Conservation (phyloP, 805 yeast genomes). For the Wickerhamomyces hampshirensis region DNA sequence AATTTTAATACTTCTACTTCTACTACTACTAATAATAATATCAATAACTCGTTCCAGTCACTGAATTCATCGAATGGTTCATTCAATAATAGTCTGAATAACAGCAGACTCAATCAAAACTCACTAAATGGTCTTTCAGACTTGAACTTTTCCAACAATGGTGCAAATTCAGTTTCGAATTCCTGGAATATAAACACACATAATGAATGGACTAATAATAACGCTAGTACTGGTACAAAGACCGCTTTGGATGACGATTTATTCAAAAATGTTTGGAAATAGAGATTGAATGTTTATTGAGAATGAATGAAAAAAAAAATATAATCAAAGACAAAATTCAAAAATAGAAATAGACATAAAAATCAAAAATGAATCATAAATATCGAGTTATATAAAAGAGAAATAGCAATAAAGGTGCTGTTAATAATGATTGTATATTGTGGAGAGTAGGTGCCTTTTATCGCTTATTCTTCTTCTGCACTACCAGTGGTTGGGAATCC, state of each 20-base stretch:
- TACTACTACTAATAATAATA: constrained; percentile 4
- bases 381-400: no score
- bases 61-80: constrained; percentile 7
- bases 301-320: neutral
- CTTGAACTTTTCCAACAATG: neutral
- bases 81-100: constrained; percentile 12
- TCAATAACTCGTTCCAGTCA: constrained; percentile 6
- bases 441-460: no score
- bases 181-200: no score
- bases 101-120: constrained; percentile 5
- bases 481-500: constrained; percentile 95
- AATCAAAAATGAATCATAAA: neutral
- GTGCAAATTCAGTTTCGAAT: no score
- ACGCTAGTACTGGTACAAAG: no score
- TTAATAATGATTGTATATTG: no score
- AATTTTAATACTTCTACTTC: constrained; percentile 12
- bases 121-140: constrained; percentile 4
- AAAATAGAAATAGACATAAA: no score
- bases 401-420: no score
- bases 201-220: no score
- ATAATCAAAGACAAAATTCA: no score
- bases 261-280: constrained; percentile 64
- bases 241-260: constrained; percentile 57
- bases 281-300: neutral
- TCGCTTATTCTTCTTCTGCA: neutral